Base-by-base conservation (phyloP, 805 yeast species). In the Soucietia sequanensis region DNA sequence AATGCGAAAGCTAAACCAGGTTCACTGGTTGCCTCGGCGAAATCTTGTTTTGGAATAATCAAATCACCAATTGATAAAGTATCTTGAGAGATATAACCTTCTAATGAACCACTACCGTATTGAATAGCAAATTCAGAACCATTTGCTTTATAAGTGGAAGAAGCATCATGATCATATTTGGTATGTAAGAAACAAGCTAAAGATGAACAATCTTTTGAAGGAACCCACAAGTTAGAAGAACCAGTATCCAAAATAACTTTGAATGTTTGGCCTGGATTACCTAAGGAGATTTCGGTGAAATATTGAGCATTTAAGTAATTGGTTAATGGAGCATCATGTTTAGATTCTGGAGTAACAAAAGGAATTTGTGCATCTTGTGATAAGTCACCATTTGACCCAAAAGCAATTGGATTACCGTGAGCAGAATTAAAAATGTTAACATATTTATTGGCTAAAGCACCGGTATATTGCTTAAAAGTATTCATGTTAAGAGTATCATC, bases 1-100 rank as follows among this genome's bases (percentile, higher is more conserved):
- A 93, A 93, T 34, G 99, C 98, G 69, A 93, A 93, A 0, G 97
- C 93, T 48, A 93, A 76, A 38, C 99, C 99, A 27, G 98, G 98
- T 72, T 93, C 99, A 52, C 79, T 78, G 39, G 99, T 93, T 44
- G 96, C 91, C 74, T 93, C 99, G 42, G 95, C 98, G 58, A 93
- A 93, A 60, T 83, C 95, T 71, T 91, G 98, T 46, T 82, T 69
- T 47, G 89, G 84, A 56, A 93, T 90, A 37, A 71, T 65, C 67
- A 93, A 78, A 56, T 82, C 93, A 41, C 97, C 98, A 45, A 93
- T 68, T 42, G 76, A 69, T 51, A 93, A 67, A 28, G 80, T 70
- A 59, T 93, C 99, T 59, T 84, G 84, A 27, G 97, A 89, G 26
- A 93, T 81, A 61, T 75, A 93, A 36, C 99, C 99, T 56, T 86